These are phyloP conservation scores for Hymenochaete sp. DNA, from an alignment of 1,284 basidiomycete genomes.

Conservation along the genomic window DNA sequence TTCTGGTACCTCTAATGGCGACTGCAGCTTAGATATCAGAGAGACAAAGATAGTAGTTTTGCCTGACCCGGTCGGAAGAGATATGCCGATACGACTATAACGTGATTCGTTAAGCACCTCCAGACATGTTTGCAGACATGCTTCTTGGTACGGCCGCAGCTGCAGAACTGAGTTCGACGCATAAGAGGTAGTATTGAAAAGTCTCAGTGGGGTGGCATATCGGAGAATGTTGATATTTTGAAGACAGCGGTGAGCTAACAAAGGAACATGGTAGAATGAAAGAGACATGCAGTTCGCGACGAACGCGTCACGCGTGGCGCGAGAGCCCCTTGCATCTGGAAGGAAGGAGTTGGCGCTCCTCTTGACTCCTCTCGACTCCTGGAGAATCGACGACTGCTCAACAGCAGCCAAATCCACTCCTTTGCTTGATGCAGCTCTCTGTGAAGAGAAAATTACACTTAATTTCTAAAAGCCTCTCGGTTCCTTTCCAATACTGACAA, in stretches of 20 bases:
- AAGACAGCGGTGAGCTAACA: background rate
- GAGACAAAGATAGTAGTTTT: constrained; percentile 91
- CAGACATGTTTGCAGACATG: constrained; percentile 76
- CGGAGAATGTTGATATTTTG: background rate
- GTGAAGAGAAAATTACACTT: too few species aligned
- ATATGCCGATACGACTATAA: constrained; percentile 79
- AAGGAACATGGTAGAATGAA: background rate
- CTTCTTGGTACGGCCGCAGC: constrained; percentile 85
- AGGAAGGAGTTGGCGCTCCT: too few species aligned
- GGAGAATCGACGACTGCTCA: too few species aligned
- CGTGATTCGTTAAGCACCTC: constrained; percentile 55
- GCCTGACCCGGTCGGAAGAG: constrained; percentile 84
- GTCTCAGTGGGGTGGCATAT: background rate
- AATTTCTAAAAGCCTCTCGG: too few species aligned
- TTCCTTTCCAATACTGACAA: too few species aligned
- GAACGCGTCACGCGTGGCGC: too few species aligned
- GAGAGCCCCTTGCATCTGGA: too few species aligned
- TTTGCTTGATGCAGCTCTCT: too few species aligned
- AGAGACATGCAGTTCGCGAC: background rate
- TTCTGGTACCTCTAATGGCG: constrained; percentile 34
- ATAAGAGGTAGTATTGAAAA: background rate
- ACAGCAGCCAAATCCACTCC: too few species aligned
- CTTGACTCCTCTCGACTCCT: too few species aligned
- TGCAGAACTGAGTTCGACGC: constrained; percentile 20
- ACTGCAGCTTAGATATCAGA: constrained; percentile 53